A percentile compares a stretch with the other conserved stretches of the same genome.
These are phyloP conservation scores for Jaenimonas drosophilae DNA, from an alignment of 208 protist species.

Conservation along the genomic window DNA sequence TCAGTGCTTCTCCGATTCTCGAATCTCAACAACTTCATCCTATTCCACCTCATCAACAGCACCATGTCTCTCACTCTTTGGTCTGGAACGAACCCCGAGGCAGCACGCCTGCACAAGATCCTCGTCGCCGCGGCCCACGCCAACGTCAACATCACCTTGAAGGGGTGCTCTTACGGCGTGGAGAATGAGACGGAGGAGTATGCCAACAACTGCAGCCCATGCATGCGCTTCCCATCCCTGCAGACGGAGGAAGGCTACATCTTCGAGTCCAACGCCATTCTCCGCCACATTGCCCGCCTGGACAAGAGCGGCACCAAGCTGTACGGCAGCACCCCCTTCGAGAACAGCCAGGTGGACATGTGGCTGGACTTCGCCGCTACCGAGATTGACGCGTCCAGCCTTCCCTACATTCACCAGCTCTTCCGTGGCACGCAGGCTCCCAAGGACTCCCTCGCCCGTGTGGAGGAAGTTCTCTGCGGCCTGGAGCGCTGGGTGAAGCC, in stretches of 20 bases:
- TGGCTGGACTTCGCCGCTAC: constrained; percentile 78
- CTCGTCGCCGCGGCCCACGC: constrained; percentile 50
- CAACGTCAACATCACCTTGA: constrained; percentile 34
- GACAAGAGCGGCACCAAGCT: constrained; percentile 49
- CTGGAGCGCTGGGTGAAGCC: constrained; percentile 1
- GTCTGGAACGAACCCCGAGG: constrained; percentile 17
- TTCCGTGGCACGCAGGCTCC: constrained; percentile 18
- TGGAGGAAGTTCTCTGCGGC: constrained; percentile 32
- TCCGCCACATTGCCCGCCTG: constrained; percentile 62
- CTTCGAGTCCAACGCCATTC: constrained; percentile 84
- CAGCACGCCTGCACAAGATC: constrained; percentile 47
- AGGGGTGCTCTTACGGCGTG: constrained; percentile 26
- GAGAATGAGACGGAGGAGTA: constrained; percentile 62
- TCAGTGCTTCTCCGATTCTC: too few relatives aligned
- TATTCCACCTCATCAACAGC: not conserved
- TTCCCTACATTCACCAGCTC: constrained; percentile 17
- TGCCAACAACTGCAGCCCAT: constrained; percentile 53
- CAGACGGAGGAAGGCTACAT: constrained; percentile 74
- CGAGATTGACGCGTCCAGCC: constrained; percentile 36
- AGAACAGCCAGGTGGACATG: constrained; percentile 74
- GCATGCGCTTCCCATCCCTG: constrained; percentile 50
- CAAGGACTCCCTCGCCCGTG: constrained; percentile 7
- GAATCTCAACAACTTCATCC: too few relatives aligned
- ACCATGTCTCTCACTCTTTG: constrained; percentile 31
- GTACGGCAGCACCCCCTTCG: constrained; percentile 61